Conservation (phyloP, 192 early-diverging fungal species). For the Gryganskiella cystojenkinii region DNA sequence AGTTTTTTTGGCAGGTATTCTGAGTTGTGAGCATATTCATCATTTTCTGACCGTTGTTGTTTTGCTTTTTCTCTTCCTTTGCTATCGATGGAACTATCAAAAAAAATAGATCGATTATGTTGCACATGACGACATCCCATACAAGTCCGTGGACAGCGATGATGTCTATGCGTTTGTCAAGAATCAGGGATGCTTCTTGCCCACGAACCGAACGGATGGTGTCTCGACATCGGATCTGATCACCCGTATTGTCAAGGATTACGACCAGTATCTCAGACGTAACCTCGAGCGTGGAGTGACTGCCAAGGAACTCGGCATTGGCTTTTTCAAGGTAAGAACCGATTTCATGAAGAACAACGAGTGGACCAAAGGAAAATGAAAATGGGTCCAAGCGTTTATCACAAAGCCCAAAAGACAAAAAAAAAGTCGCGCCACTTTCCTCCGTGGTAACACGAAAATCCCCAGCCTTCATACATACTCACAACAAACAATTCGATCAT, state of each 20-base stretch:
- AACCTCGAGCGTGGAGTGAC: slow-evolving; percentile 88
- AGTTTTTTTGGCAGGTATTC: too few species aligned
- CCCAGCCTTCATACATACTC: too few species aligned
- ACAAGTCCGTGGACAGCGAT: slow-evolving; percentile 72
- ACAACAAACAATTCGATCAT: not conserved
- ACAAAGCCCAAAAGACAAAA: too few species aligned
- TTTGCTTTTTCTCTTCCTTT: not conserved
- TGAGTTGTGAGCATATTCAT: too few species aligned
- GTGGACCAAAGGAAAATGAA: too few species aligned
- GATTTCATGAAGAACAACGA: not conserved
- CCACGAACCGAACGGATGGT: slow-evolving; percentile 83
- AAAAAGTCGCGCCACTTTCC: too few species aligned
- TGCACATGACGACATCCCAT: slow-evolving; percentile 84
- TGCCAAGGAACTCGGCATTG: slow-evolving; percentile 84
- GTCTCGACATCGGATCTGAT: slow-evolving; percentile 86
- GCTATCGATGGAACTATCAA: too few species aligned
- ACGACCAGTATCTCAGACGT: slow-evolving; percentile 84
- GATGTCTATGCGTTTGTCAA: slow-evolving; percentile 89
- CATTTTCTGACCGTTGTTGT: not conserved
- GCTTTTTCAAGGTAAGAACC: slow-evolving; percentile 75
- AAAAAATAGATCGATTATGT: slow-evolving; percentile 81
- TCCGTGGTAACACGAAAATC: too few species aligned
- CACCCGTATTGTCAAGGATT: slow-evolving; percentile 86
- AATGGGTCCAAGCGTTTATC: too few species aligned
- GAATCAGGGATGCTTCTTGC: slow-evolving; percentile 71